Base-by-base conservation (phyloP, 2,329 filamentous ascomycete genomes). In the Raffaelea arxii region DNA sequence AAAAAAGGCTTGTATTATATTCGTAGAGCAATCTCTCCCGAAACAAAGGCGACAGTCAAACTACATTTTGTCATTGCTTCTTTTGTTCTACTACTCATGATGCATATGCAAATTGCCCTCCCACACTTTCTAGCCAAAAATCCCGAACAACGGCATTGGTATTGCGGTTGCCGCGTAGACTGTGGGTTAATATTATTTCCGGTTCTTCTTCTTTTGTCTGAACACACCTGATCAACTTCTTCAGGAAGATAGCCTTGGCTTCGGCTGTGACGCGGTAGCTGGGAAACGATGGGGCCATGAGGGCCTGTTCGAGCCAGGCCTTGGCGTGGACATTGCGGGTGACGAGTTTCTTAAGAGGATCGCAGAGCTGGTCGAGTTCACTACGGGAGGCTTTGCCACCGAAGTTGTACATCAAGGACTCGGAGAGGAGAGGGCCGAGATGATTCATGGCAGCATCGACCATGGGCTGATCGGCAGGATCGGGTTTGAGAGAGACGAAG, bases 51-150 rank as follows among this genome's bases (percentile, higher is more conserved):
- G n/a, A n/a, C n/a, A n/a, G n/a, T n/a, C n/a, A n/a, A n/a, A n/a
- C n/a, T n/a, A n/a, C n/a, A n/a, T n/a, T n/a, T n/a, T n/a, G n/a
- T n/a, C n/a, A n/a, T n/a, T n/a, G n/a, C n/a, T n/a, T n/a, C 16
- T 10, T 32, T 32, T 32, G 9, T 36, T 36, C 32, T 12, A 12
- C 19, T 32, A 35, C 22, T 48, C 35, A 52, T 12, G 77, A 80
- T 42, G 68, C 72, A 61, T 82, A 82, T 9, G 77, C 68, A 61
- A 80, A 82, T 55, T 68, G 78, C 1, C 72, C 71, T 6, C 76
- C 76, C 50, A 83, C 70, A 51, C 80, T 82, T 2, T 73, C 70
- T n/a, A 86, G 64, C 80, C 82, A 89, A 58, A 88, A 88, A 25
- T 86, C 81, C 49, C 77, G 74, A 3, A 86, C 77, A 1, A 85